These are phyloP conservation scores for Zygoascus tannicola DNA, from an alignment of 805 yeast species.

Conservation along the genomic window DNA sequence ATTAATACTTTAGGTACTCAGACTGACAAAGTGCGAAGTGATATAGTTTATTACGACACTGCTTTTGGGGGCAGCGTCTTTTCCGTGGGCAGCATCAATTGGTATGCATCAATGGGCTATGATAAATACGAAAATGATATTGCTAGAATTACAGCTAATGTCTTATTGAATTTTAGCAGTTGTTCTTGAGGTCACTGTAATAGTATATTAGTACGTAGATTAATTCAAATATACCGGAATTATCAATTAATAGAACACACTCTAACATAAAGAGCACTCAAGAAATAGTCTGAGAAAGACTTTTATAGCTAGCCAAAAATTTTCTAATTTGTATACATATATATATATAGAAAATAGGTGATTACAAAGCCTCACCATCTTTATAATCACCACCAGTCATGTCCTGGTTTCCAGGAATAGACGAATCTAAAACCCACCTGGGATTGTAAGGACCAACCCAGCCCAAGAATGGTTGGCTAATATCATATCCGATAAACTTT, in stretches of 20 bases:
- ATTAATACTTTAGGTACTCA: background rate
- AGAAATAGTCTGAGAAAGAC: too few relatives aligned
- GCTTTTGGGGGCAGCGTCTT: background rate
- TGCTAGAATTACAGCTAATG: background rate
- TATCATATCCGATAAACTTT: background rate
- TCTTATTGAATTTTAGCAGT: background rate
- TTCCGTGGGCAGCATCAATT: background rate
- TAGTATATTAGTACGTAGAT: too few relatives aligned
- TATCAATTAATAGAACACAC: too few relatives aligned
- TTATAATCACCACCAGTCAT: background rate
- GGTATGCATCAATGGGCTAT: background rate
- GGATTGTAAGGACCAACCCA: slow-evolving; percentile 4
- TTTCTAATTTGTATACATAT: too few relatives aligned
- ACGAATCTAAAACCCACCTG: background rate
- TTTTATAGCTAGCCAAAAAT: too few relatives aligned
- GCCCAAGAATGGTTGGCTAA: slow-evolving; percentile 5
- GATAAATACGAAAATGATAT: background rate
- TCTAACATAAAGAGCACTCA: too few relatives aligned
- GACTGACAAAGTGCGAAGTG: background rate
- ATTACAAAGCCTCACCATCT: background rate
- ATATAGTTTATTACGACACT: background rate
- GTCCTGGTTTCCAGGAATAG: slow-evolving; percentile 1
- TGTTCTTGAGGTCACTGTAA: too few relatives aligned
- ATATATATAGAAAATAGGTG: too few relatives aligned
- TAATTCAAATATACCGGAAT: too few relatives aligned